Conservation (phyloP, 331 rosid species). For the Arachis monticola region DNA sequence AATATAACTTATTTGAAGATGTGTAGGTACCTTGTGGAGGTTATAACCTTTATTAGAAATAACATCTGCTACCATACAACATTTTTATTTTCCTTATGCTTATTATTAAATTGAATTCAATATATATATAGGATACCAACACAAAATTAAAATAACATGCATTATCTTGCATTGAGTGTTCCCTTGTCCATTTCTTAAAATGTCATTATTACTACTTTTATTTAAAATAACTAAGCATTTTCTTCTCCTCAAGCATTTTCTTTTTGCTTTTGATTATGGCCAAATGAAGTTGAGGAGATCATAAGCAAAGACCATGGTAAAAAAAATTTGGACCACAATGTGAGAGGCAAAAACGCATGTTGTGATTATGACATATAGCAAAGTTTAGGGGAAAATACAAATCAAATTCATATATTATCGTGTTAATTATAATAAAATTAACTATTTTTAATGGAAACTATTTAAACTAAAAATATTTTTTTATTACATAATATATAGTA, state of each 20-base stretch:
- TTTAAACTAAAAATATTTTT: neutral
- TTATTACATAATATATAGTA: too few relatives aligned
- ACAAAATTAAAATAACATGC: neutral
- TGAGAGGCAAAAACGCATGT: constrained; percentile 35
- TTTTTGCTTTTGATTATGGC: constrained; percentile 8
- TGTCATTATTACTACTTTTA: neutral
- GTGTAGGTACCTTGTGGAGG: neutral
- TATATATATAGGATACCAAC: neutral
- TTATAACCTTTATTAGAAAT: neutral
- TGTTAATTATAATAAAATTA: neutral
- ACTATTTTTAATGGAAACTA: neutral
- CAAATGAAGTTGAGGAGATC: constrained; percentile 20
- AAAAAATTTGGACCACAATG: constrained; percentile 28
- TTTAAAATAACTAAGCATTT: neutral
- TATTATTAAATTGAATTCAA: neutral
- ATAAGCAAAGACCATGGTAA: constrained; percentile 17
- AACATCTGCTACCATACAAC: neutral
- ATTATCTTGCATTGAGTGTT: neutral
- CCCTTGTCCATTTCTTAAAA: constrained; percentile 7
- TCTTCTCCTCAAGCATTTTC: constrained; percentile 10
- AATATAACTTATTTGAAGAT: neutral
- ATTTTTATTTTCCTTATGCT: neutral
- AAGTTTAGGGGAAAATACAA: constrained; percentile 16
- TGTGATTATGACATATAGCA: constrained; percentile 17
- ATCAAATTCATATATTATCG: too few relatives aligned